These are phyloP conservation scores for Mycena vitilis DNA, from an alignment of 768 basidiomycete species.

Conservation along the genomic window DNA sequence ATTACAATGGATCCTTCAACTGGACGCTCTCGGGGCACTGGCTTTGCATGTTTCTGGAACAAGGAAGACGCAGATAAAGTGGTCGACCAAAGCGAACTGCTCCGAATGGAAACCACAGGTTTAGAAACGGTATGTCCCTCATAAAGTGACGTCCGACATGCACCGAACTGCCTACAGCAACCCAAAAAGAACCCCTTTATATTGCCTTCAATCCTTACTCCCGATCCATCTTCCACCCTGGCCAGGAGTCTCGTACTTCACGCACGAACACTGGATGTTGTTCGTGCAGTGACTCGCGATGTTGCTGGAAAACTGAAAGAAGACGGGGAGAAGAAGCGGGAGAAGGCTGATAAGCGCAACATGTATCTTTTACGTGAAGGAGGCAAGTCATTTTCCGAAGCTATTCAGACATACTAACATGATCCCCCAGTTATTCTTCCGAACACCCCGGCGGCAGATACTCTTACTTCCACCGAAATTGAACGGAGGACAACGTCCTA, in stretches of 20 bases:
- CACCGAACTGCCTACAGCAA: conserved; percentile 43
- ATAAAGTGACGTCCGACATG: neutral
- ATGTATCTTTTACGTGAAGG: conserved; percentile 97
- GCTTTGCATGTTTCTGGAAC: conserved; percentile 98
- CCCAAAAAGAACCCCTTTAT: conserved; percentile 87
- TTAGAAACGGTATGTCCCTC: conserved; percentile 45
- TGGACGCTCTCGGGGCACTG: conserved; percentile 92
- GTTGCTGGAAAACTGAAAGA: conserved; percentile 90
- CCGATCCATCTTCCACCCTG: conserved; percentile 89
- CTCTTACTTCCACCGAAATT: conserved; percentile 78
- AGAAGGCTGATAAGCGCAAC: conserved; percentile 95
- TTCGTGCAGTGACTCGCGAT: conserved; percentile 90
- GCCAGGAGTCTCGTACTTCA: conserved; percentile 89
- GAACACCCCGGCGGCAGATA: conserved; percentile 82
- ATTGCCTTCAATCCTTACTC: conserved; percentile 89
- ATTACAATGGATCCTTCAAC: conserved; percentile 88
- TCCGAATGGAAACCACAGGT: conserved; percentile 73
- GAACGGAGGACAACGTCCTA: conserved; percentile 89
- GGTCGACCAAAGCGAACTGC: conserved; percentile 80
- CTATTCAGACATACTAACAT: conserved; percentile 12
- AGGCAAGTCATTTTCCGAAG: conserved; percentile 61
- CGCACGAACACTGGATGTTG: conserved; percentile 92
- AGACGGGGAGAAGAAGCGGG: conserved; percentile 83
- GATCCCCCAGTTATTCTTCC: conserved; percentile 82
- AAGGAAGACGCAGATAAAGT: conserved; percentile 88